phyloP scores from a whole-genome alignment of 352 stramenopile genomes.

The Saprolegnia diclina region DNA sequence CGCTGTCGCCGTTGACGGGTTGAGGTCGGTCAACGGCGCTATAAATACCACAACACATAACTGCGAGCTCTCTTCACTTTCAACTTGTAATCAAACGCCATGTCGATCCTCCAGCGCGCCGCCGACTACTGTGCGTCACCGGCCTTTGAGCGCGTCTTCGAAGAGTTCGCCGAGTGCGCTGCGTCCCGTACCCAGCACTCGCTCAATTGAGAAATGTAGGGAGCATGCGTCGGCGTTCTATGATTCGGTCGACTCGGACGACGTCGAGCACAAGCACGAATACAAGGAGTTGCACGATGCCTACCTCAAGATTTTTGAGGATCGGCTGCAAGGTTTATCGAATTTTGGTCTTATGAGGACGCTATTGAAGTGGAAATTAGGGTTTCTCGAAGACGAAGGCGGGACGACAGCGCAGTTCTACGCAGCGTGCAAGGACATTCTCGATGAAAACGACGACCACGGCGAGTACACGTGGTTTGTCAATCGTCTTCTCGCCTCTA shows the following conservation, averaged over 20 bases:
- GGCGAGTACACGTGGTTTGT: slow-evolving; percentile 72
- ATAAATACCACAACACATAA: too few relatives aligned
- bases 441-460: slow-evolving; percentile 58
- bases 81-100: background rate
- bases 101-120: slow-evolving; percentile 46
- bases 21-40: too few relatives aligned
- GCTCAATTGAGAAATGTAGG: slow-evolving; percentile 28
- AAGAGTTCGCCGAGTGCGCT: slow-evolving; percentile 55
- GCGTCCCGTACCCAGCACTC: background rate
- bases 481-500: slow-evolving; percentile 64
- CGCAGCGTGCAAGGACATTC: slow-evolving; percentile 51
- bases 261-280: slow-evolving; percentile 77
- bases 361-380: slow-evolving; percentile 28
- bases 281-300: slow-evolving; percentile 74
- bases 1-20: too few relatives aligned
- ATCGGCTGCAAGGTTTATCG: slow-evolving; percentile 36
- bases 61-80: too few relatives aligned
- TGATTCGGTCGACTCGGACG: slow-evolving; percentile 53
- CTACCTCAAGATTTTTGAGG: slow-evolving; percentile 68
- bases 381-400: slow-evolving; percentile 66
- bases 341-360: too few relatives aligned
- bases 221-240: slow-evolving; percentile 56
- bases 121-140: slow-evolving; percentile 63
- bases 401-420: slow-evolving; percentile 65
- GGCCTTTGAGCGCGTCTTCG: slow-evolving; percentile 72